phyloP scores from a whole-genome alignment of 169 alveolate genomes.

The Eimeria tenella region DNA sequence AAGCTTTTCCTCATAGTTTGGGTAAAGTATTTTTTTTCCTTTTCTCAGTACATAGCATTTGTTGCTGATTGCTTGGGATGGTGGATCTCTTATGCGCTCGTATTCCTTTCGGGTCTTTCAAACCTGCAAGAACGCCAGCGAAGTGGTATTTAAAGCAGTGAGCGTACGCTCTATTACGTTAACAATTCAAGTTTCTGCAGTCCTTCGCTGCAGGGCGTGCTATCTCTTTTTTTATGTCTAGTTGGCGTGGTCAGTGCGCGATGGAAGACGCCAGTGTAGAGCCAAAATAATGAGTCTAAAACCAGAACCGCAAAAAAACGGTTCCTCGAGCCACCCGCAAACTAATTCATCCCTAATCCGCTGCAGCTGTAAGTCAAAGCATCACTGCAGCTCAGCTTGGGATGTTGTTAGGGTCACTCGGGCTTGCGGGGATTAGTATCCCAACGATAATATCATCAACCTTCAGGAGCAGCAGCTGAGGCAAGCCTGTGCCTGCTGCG shows the following conservation, averaged over 20 bases:
- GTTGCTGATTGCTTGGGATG: no score
- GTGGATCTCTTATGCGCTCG: no score
- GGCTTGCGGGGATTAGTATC: not conserved
- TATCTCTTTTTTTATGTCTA: no score
- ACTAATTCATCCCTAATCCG: not conserved
- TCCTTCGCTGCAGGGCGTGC: not conserved
- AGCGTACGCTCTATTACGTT: not conserved
- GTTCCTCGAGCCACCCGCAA: not conserved
- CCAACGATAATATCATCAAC: not conserved
- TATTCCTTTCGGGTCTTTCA: no score
- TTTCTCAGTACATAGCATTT: no score
- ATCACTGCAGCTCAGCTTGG: not conserved
- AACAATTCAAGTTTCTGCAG: not conserved
- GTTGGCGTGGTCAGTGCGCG: not conserved
- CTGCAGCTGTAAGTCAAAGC: not conserved
- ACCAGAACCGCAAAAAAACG: not conserved
- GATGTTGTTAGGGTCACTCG: not conserved
- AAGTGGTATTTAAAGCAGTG: not conserved
- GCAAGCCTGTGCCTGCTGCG: constrained; percentile 79
- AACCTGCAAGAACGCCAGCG: no score
- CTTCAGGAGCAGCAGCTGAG: constrained; percentile 39
- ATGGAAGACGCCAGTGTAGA: not conserved
- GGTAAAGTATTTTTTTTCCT: no score
- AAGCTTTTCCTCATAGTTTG: constrained; percentile 51
- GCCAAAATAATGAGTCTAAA: not conserved